Base-by-base conservation (phyloP, 2,329 filamentous ascomycete species). In the Sordariomycetes sp. region DNA sequence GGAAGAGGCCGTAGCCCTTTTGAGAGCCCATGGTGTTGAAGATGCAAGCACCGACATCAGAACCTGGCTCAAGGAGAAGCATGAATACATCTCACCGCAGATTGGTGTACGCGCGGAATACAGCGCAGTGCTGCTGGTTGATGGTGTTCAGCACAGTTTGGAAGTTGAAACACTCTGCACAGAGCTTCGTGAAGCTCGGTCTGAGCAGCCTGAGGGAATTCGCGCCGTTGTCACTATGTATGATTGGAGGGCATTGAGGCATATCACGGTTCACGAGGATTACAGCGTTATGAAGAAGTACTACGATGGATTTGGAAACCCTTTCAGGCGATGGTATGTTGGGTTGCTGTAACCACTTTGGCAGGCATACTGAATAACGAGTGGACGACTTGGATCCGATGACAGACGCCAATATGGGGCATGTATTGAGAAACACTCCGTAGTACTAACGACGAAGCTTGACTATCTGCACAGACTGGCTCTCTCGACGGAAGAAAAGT, bases 181-280 rank as follows among this genome's bases (percentile, higher is more conserved):
- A 15, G 42, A 39, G 4, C 50, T 66, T 7, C 47, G 62, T 23
- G 35, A 43, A 6, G 39, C 48, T 8, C 8, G 25, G 17, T n/a
- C 14, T n/a, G 17, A 28, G 25, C 14, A 14, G 8, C 25, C 25
- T 3, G 52, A 53, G 5, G 42, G 43, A 19, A 47, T 7, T 26
- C 16, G 30, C 12, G 16, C 56, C 6, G 61, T 56, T 51, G 55
- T 67, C 3, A 51, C 53, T 6, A 53, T 68, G 2, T 66, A 65
- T 34, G 65, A 71, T 42, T 71, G 66, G 65, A 54, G 62, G 5
- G 46, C 68, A 5, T 38, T 71, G 30, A 51, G 57, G 21, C 53
- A 60, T 15, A 44, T 71, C 8, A 52, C 50, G 3, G 57, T 57
- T 21, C 37, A 54, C 28, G 66, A 72, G 35, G 51, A 54, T 28